Evolutionary conservation across 2,329 filamentous ascomycete genomes (phyloP).

Genomic region (Curvularia verruculosa): DNA sequence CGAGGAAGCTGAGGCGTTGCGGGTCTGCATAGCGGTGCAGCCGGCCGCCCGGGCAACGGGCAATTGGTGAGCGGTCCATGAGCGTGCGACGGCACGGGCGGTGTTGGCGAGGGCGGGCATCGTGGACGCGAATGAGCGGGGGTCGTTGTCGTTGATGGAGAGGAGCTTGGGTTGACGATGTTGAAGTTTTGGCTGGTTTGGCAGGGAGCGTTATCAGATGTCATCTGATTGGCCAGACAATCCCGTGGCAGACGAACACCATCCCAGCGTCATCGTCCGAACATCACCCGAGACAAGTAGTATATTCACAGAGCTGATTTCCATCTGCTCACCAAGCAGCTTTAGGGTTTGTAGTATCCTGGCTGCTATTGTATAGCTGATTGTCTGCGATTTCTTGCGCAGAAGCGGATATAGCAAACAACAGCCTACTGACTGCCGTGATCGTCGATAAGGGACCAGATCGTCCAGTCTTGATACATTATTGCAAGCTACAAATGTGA

Average conservation of each 20-base stretch:
- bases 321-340: not conserved
- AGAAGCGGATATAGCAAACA: not conserved
- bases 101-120: slow-evolving; percentile 59
- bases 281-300: not conserved
- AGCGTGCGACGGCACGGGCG: slow-evolving; percentile 55
- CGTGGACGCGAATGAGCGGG: slow-evolving; percentile 44
- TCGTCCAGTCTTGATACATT: not conserved
- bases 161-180: slow-evolving; percentile 27
- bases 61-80: slow-evolving; percentile 55
- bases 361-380: not conserved
- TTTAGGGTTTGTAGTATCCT: not conserved
- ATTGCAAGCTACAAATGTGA: too few species aligned
- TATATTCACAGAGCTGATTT: not conserved
- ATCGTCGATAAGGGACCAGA: not conserved
- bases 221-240: slow-evolving; percentile 9
- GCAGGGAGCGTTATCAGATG: slow-evolving; percentile 19
- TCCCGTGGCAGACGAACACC: slow-evolving; percentile 10
- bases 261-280: slow-evolving; percentile 11
- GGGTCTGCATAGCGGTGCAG: slow-evolving; percentile 54
- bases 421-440: not conserved
- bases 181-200: slow-evolving; percentile 36
- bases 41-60: slow-evolving; percentile 55
- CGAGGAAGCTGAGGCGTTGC: slow-evolving; percentile 52
- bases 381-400: not conserved
- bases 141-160: slow-evolving; percentile 30